Percentiles rank a stretch among this genome's conserved stretches.
phyloP scores from a whole-genome alignment of 495 filamentous ascomycete species.

The Stereocaulon alpinum region DNA sequence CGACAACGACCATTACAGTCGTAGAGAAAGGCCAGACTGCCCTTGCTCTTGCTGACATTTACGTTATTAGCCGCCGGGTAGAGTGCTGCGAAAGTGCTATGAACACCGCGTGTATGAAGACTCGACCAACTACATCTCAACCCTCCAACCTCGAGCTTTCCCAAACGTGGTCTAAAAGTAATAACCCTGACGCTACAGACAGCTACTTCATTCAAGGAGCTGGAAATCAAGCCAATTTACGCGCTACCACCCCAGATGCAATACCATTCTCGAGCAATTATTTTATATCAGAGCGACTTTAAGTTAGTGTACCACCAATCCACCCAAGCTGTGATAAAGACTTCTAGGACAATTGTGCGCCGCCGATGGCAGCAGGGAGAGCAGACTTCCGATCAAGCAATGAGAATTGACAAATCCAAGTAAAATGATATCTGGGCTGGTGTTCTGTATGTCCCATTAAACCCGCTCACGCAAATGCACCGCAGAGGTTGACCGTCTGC shows the following conservation, averaged over 20 bases:
- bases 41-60: too few relatives aligned
- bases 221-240: conserved; percentile 1
- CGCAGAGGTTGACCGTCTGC: conserved; percentile 7
- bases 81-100: too few relatives aligned
- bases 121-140: too few relatives aligned
- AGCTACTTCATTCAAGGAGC: conserved; percentile 22
- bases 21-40: too few relatives aligned
- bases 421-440: conserved; percentile 86
- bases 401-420: conserved; percentile 71
- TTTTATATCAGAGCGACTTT: not conserved
- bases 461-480: not conserved
- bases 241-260: conserved; percentile 14
- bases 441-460: conserved; percentile 45
- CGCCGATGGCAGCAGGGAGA: conserved; percentile 25
- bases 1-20: not conserved
- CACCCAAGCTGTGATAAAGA: conserved; percentile 23
- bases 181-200: conserved; percentile 23
- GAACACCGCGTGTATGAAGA: too few relatives aligned
- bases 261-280: conserved; percentile 17
- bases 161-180: conserved; percentile 5
- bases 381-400: conserved; percentile 63
- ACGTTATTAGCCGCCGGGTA: too few relatives aligned
- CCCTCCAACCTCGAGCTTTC: not conserved
- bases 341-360: conserved; percentile 15
- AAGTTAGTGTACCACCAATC: conserved; percentile 15